Evolutionary conservation across 345 rosid genomes (phyloP).

Genomic region (Microthlaspi erraticum): DNA sequence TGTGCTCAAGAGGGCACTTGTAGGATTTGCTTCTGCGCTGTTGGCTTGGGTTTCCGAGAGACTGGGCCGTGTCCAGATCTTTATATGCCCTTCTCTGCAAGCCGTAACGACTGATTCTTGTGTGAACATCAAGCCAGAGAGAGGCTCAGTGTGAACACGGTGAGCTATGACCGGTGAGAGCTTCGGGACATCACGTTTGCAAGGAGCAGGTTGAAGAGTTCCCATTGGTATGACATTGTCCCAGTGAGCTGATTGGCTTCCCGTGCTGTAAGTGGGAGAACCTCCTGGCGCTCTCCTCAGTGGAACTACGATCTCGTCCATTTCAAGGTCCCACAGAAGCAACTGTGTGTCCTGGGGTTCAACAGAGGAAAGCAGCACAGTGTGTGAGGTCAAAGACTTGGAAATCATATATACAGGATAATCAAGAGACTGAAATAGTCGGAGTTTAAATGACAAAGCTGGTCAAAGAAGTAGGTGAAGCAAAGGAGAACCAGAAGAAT

Average conservation of each 20-base stretch:
- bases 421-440: background rate
- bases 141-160: constrained; percentile 93
- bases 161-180: constrained; percentile 86
- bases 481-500: background rate
- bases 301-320: constrained; percentile 99
- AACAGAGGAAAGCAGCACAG: constrained; percentile 14
- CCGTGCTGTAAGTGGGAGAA: constrained; percentile 92
- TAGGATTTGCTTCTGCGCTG: constrained; percentile 54
- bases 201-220: constrained; percentile 92
- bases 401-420: constrained; percentile 16
- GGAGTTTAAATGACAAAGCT: constrained; percentile 7
- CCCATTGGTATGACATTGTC: constrained; percentile 79
- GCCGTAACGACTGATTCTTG: constrained; percentile 87
- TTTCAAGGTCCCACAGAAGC: constrained; percentile 96
- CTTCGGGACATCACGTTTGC: constrained; percentile 92
- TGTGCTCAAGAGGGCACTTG: constrained; percentile 49
- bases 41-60: constrained; percentile 62
- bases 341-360: constrained; percentile 83
- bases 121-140: constrained; percentile 88
- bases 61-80: constrained; percentile 93
- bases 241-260: constrained; percentile 99
- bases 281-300: constrained; percentile 90
- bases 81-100: constrained; percentile 93
- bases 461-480: background rate
- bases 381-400: constrained; percentile 8